Base-by-base conservation (phyloP, 306 rosid species). In the Psophocarpus tetragonolobus region DNA sequence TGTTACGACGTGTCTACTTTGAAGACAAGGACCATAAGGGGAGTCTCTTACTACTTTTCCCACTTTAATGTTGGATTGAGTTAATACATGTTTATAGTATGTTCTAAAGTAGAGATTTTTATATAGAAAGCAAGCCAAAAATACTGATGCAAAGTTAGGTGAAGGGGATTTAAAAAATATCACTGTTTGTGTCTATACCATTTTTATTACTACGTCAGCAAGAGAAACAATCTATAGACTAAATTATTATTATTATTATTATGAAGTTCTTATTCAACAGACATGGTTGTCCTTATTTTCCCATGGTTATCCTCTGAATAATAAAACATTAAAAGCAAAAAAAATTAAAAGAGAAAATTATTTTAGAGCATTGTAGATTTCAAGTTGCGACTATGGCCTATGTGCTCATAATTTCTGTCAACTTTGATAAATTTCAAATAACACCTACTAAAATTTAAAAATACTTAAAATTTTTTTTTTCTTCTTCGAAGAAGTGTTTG, bases 171-270 rank as follows among this genome's bases (percentile, higher is more conserved):
- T 39, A 4, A 38, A 73, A 57, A 38, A 23, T 73, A 39, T 3
- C 41, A 24, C 1, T 24, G 21, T 38, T 3, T 15, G 41, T 38
- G 32, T 73, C 23, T 27, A 0, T 20, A 39, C 27, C 20, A 14
- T 56, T 4, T 57, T 26, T 36, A 56, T 38, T 36, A 27, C 36
- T 56, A 38, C 56, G 39, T 71, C 47, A 51, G 48, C 8, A 9
- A 58, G 41, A 58, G 29, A 39, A 53, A 23, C 38, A 54, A 51
- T 35, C 6, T 15, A 3, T 41, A 6, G 18, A 74, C 23, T 60
- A 60, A 61, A 60, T 38, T 56, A 73, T 73, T 8, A 24, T 60
- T 60, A 60, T 38, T 56, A 73, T 73, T 8, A 24, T 60, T 60
- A 44, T 5, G 20, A 3, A 11, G 61, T 18, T 61, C 71, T 62